Conservation (phyloP, 805 yeast genomes). For the Wickerhamiella cacticola region DNA sequence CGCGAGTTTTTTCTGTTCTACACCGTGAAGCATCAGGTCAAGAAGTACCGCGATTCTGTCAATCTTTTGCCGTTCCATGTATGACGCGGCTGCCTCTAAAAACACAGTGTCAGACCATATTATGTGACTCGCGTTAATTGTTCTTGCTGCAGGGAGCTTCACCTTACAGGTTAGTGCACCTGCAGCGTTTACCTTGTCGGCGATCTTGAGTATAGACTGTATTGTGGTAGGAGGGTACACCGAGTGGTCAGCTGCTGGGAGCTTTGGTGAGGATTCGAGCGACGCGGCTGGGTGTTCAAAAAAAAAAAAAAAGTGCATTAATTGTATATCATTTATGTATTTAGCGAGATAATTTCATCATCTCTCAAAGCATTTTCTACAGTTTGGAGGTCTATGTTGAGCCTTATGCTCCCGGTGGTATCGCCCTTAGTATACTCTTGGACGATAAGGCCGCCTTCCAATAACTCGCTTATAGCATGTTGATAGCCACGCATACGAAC, state of each 20-base stretch:
- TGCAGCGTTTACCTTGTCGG: neutral
- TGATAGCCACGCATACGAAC: conserved; percentile 46
- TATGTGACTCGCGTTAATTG: neutral
- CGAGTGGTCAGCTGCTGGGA: neutral
- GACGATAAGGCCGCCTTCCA: conserved; percentile 64
- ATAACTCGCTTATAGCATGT: conserved; percentile 51
- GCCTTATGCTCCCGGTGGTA: conserved; percentile 48
- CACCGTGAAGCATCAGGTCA: conserved; percentile 6
- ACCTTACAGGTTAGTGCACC: neutral
- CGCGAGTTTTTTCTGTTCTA: neutral
- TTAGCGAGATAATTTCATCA: neutral
- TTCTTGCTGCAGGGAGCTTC: conserved; percentile 3
- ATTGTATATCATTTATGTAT: too few relatives aligned
- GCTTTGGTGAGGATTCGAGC: neutral
- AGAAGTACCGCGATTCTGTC: neutral
- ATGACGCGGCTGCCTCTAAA: neutral
- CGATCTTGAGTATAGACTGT: conserved; percentile 1
- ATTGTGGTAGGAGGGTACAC: neutral
- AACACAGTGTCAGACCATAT: neutral
- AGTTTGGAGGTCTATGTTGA: conserved; percentile 63
- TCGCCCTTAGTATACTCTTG: conserved; percentile 61
- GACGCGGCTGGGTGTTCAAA: too few relatives aligned
- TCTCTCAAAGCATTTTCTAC: conserved; percentile 35
- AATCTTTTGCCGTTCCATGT: neutral
- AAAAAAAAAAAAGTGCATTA: too few relatives aligned